Evolutionary conservation across 805 yeast genomes (phyloP), one percentile per base, ranked within the genome.

Genomic region (Ogataea pini): DNA sequence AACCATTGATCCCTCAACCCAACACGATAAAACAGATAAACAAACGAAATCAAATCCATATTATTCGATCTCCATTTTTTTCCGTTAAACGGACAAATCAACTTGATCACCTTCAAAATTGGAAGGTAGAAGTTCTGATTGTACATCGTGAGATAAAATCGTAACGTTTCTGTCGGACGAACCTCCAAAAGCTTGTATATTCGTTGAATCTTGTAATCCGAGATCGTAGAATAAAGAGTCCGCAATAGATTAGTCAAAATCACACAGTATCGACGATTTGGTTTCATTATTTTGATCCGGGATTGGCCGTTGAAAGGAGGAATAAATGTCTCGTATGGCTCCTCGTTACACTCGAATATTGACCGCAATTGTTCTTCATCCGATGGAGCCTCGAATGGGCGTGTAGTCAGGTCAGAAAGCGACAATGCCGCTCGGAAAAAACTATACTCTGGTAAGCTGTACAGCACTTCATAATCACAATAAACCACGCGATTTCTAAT

Each of bases 31-130:
- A 89, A 83, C 22, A 94, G 64, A 59, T 86, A 92, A 2, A 92
- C 90, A 51, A 88, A 83, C 0, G 97, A 89, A 4, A 92, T 87
- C 39, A 94, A 72, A 55, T 91, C 97, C 97, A 94, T 92, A 63
- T 92, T 94, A 53, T 83, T 80, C 12, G 90, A 79, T 57, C 90
- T 83, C 99, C 99, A 92, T 65, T 91, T 90, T 50, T 94, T 82
- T 16, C 97, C 97, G 59, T 89, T 91, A 68, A 85, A 89, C 0
- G 97, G 96, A 1, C 90, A 83, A 43, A 90, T 76, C 52, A 86
- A 83, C 63, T 88, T 90, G 50, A 91, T 72, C 1, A 87, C 77
- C 59, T 83, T 83, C 58, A 91, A 70, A 3, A 87, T 81, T 1
- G 96, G 91, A 42, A 72, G 72, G 68, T 86, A 83, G 19, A 89